Base-by-base conservation (phyloP, 306 rosid genomes). In the Abrus pulchellus region DNA sequence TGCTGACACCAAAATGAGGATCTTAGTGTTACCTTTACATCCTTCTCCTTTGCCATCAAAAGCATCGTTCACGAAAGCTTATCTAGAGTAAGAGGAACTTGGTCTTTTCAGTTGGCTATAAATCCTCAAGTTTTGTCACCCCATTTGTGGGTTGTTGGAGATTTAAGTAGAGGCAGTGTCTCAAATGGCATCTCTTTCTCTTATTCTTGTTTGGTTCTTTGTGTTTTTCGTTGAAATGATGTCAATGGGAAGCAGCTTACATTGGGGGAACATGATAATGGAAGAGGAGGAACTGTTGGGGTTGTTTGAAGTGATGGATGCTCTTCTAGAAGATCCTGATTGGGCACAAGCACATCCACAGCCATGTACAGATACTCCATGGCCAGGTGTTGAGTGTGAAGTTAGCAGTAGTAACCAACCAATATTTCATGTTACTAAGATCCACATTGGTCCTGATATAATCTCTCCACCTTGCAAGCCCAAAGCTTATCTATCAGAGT, bases 331-430 rank as follows among this genome's bases (percentile, higher is more conserved):
- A 32, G 93, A 90, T 20, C 41, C 87, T 74, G 84, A 65, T 1
- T 89, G 94, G 94, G 87, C 83, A 36, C 74, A 80, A 55, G 65
- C 74, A 3, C 90, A 90, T 66, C 93, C 97, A 54, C 86, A 76
- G 1, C 97, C 94, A 29, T 90, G 94, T 33, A 80, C 87, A 10
- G 90, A 92, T 8, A 92, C 90, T 60, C 90, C 87, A 83, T 90
- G 93, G 94, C 97, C 93, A 62, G 93, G 94, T 28, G 33, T 92
- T 47, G 83, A 83, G 45, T 90, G 97, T 75, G 94, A 90, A 82
- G 40, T 87, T 45, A 78, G 82, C 68, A 78, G 56, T 9, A 43
- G 78, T 20, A 20, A 20, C 62, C 87, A 86, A 59, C 86, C 85
- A 52, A 44, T 82, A 52, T 90, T 90, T 79, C 97, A 92, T 78